Evolutionary conservation across 1,139 yeast genomes (phyloP).

Genomic region (Hanseniaspora sp.): DNA sequence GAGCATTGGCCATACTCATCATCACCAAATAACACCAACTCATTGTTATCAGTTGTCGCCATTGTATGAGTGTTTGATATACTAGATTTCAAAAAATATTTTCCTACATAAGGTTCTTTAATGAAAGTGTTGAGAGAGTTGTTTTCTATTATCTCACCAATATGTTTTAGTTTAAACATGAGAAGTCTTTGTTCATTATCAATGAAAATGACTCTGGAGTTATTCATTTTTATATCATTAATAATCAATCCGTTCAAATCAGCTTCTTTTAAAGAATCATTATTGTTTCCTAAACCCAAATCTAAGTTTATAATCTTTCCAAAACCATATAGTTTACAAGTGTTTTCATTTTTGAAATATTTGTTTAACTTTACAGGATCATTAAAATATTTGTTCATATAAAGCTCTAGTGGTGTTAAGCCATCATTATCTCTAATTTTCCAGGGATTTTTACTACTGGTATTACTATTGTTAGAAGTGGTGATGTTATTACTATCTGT

Average conservation of each 20-base stretch:
- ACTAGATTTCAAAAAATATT: slow-evolving; percentile 36
- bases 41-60: slow-evolving; percentile 41
- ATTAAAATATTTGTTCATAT: slow-evolving; percentile 16
- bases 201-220: slow-evolving; percentile 49
- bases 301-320: slow-evolving; percentile 60
- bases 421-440: slow-evolving; percentile 58
- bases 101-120: slow-evolving; percentile 22
- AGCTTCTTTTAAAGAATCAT: slow-evolving; percentile 35
- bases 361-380: slow-evolving; percentile 19
- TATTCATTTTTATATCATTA: slow-evolving; percentile 52
- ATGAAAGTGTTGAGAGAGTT: background rate
- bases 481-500: slow-evolving; percentile 33
- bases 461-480: background rate
- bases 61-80: slow-evolving; percentile 51
- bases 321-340: slow-evolving; percentile 49
- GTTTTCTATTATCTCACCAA: slow-evolving; percentile 41
- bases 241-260: slow-evolving; percentile 28
- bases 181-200: slow-evolving; percentile 45
- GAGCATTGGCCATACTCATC: slow-evolving; percentile 62
- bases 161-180: slow-evolving; percentile 68
- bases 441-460: slow-evolving; percentile 16
- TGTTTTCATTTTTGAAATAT: slow-evolving; percentile 36
- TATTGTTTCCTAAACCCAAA: slow-evolving; percentile 59
- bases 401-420: slow-evolving; percentile 51
- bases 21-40: slow-evolving; percentile 68